phyloP scores from a whole-genome alignment of 2,329 filamentous ascomycete genomes.

The Stagonosporopsis rhizophila region DNA sequence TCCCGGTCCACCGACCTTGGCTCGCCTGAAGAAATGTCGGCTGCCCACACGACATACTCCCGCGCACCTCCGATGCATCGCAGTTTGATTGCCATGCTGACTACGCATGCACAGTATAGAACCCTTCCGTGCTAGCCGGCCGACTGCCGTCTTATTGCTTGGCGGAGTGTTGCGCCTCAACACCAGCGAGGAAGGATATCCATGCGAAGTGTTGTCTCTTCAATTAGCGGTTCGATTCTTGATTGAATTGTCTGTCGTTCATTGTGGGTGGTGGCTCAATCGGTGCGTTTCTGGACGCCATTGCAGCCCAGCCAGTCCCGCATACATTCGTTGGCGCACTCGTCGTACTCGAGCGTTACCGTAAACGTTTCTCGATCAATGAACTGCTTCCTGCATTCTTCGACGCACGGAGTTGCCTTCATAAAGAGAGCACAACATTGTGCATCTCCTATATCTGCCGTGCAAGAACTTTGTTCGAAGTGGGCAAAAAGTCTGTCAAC shows the following conservation, averaged over 20 bases:
- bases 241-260: neutral
- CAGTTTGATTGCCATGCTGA: slow-evolving; percentile 9
- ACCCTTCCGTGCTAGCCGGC: slow-evolving; percentile 16
- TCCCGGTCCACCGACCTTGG: slow-evolving; percentile 5
- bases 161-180: slow-evolving; percentile 8
- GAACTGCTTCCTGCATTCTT: slow-evolving; percentile 35
- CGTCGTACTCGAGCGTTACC: slow-evolving; percentile 36
- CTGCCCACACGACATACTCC: neutral
- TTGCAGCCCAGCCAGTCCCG: slow-evolving; percentile 5
- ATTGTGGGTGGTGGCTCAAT: neutral
- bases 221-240: neutral
- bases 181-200: slow-evolving; percentile 1
- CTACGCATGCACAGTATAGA: slow-evolving; percentile 2
- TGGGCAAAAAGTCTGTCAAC: slow-evolving; percentile 4
- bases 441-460: slow-evolving; percentile 30
- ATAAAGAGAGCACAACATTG: slow-evolving; percentile 37
- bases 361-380: slow-evolving; percentile 37
- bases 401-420: slow-evolving; percentile 36
- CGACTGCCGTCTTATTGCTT: slow-evolving; percentile 15
- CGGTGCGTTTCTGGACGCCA: neutral
- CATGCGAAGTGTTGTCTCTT: neutral
- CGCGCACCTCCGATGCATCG: slow-evolving; percentile 3
- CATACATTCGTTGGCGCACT: slow-evolving; percentile 28
- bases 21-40: neutral
- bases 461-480: slow-evolving; percentile 27